Evolutionary conservation across 306 rosid genomes (phyloP).

Genomic region (Cicer yamashitae): DNA sequence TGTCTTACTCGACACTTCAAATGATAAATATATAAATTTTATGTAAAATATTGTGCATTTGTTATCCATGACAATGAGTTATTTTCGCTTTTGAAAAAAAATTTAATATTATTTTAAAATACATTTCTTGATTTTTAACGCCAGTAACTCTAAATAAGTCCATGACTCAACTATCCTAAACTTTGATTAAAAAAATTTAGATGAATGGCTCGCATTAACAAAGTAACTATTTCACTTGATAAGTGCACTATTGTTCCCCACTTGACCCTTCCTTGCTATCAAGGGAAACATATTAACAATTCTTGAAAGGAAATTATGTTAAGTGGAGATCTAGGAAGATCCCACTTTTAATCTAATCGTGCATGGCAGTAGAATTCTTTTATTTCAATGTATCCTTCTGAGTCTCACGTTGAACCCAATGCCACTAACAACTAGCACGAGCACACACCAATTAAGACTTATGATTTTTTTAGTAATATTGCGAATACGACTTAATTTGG

Average conservation of each 20-base stretch:
- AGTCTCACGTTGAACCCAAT: conserved; percentile 25
- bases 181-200: too few species aligned
- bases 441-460: conserved; percentile 4
- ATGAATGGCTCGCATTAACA: conserved; percentile 15
- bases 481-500: conserved; percentile 24
- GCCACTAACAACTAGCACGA: conserved; percentile 38
- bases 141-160: too few species aligned
- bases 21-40: too few species aligned
- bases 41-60: too few species aligned
- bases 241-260: conserved; percentile 33
- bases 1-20: too few species aligned
- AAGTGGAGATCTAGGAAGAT: conserved; percentile 61
- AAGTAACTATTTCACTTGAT: conserved; percentile 40
- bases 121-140: too few species aligned
- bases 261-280: conserved; percentile 50
- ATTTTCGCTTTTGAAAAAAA: too few species aligned
- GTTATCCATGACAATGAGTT: too few species aligned
- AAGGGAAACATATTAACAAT: conserved; percentile 44
- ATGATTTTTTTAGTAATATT: background rate
- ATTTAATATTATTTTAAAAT: too few species aligned
- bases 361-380: conserved; percentile 38
- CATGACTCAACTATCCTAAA: too few species aligned
- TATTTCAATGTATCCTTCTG: conserved; percentile 16
- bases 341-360: conserved; percentile 49
- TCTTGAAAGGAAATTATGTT: conserved; percentile 22